These are phyloP conservation scores for Trebouxia gelatinosa DNA, from an alignment of 163 green algal species.

Conservation along the genomic window DNA sequence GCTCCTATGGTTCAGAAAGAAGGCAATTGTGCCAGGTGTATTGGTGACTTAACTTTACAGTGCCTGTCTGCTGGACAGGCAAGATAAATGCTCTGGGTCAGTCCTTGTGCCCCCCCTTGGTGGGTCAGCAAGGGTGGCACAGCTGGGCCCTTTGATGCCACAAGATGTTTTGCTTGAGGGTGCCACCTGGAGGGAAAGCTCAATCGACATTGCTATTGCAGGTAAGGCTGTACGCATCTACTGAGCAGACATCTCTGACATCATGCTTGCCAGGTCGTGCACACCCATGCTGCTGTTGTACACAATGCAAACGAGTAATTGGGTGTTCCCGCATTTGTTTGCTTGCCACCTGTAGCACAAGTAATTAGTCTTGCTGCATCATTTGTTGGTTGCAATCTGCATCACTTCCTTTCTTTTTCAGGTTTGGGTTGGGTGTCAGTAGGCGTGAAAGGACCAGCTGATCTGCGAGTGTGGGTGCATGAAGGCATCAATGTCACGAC, in stretches of 20 bases:
- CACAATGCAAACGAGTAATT: background rate
- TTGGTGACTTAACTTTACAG: too few relatives aligned
- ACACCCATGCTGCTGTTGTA: background rate
- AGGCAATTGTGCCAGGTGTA: too few relatives aligned
- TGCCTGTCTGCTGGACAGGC: too few relatives aligned
- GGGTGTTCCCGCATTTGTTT: background rate
- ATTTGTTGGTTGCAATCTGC: background rate
- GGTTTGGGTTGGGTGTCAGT: constrained; percentile 93
- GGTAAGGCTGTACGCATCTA: constrained; percentile 41
- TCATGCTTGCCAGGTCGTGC: background rate
- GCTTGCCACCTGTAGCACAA: background rate
- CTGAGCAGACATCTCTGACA: too few relatives aligned
- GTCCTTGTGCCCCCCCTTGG: constrained; percentile 71
- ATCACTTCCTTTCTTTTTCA: constrained; percentile 25
- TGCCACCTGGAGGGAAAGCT: constrained; percentile 71
- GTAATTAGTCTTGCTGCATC: background rate
- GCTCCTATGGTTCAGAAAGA: too few relatives aligned
- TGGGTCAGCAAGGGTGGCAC: constrained; percentile 34
- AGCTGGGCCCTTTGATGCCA: constrained; percentile 56
- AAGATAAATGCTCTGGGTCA: too few relatives aligned
- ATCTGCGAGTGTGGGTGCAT: constrained; percentile 82
- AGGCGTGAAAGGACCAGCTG: constrained; percentile 66
- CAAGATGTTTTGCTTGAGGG: constrained; percentile 64
- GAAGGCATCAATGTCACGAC: constrained; percentile 79
- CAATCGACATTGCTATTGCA: constrained; percentile 83